Evolutionary conservation across 2,329 filamentous ascomycete species (phyloP).

Genomic region (Cordyceps javanica): DNA sequence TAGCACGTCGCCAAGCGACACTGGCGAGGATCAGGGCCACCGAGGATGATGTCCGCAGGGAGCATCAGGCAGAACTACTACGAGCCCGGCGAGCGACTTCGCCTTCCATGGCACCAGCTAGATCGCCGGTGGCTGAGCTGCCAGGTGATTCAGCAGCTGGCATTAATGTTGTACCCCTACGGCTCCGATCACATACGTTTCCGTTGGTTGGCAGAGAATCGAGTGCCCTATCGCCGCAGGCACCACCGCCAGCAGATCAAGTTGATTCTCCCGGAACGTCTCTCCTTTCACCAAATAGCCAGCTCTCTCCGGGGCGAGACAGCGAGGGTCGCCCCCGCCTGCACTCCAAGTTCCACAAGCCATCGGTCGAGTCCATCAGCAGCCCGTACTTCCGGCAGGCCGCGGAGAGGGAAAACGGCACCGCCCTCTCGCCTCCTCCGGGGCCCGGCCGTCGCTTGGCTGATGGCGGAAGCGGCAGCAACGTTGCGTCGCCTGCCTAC

Average conservation of each 20-base stretch:
- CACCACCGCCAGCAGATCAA: not conserved
- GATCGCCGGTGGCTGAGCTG: not conserved
- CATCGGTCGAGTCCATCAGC: slow-evolving; percentile 3
- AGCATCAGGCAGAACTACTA: slow-evolving; percentile 25
- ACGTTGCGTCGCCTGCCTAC: not conserved
- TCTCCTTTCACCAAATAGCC: not conserved
- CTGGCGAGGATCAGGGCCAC: slow-evolving; percentile 51
- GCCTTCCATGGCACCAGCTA: slow-evolving; percentile 23
- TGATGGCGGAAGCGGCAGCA: not conserved
- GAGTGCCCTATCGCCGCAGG: not conserved
- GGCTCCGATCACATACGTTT: slow-evolving; percentile 6
- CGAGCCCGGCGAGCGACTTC: slow-evolving; percentile 42
- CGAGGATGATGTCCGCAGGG: slow-evolving; percentile 36
- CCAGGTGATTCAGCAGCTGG: not conserved
- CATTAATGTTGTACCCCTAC: slow-evolving; percentile 1
- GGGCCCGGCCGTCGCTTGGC: not conserved
- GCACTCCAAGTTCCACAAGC: slow-evolving; percentile 11
- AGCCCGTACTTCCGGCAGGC: slow-evolving; percentile 2
- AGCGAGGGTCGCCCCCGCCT: not conserved
- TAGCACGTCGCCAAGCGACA: slow-evolving; percentile 53
- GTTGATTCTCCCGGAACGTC: not conserved
- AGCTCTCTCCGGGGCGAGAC: not conserved
- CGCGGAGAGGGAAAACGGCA: not conserved
- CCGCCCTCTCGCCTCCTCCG: not conserved
- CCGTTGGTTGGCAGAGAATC: not conserved